A percentile compares a stretch with the other conserved stretches of the same genome.
Evolutionary conservation across 768 basidiomycete species (phyloP).

Genomic region (Russula abietina): DNA sequence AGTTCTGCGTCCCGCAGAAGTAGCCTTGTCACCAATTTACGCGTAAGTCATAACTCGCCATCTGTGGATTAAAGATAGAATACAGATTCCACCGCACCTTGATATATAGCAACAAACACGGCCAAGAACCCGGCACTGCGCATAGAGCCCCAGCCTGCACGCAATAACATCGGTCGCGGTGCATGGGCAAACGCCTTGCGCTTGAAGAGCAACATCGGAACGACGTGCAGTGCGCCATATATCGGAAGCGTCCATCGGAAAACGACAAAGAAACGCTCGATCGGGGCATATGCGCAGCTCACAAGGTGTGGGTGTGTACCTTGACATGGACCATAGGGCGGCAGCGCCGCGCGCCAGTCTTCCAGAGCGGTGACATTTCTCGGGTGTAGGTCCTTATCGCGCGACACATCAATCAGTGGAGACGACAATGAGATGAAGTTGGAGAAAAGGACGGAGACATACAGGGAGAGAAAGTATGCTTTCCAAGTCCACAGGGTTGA

Average conservation of each 20-base stretch:
- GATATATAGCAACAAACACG: constrained; percentile 74
- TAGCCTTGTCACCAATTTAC: constrained; percentile 24
- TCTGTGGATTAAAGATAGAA: not conserved
- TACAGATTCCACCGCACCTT: constrained; percentile 36
- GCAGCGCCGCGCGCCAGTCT: constrained; percentile 26
- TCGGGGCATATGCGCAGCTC: constrained; percentile 49
- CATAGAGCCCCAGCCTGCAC: constrained; percentile 62
- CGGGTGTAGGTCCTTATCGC: constrained; percentile 7
- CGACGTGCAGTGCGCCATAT: constrained; percentile 85
- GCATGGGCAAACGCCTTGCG: constrained; percentile 55
- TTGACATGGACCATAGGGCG: constrained; percentile 54
- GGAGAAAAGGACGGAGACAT: not conserved
- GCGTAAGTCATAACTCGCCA: not conserved
- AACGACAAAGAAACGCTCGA: constrained; percentile 72
- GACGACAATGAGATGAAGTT: not conserved
- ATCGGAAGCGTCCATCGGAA: constrained; percentile 79
- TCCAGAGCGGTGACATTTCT: constrained; percentile 5
- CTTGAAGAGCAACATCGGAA: constrained; percentile 83
- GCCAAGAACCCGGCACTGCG: constrained; percentile 86
- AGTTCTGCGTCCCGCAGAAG: constrained; percentile 55
- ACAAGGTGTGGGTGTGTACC: constrained; percentile 71
- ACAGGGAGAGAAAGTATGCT: constrained; percentile 10
- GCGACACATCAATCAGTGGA: not conserved
- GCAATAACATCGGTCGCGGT: constrained; percentile 60
- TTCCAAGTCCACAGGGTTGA: constrained; percentile 9